Evolutionary conservation across 768 basidiomycete genomes (phyloP).

Genomic region (Leccinum subgranulosum): DNA sequence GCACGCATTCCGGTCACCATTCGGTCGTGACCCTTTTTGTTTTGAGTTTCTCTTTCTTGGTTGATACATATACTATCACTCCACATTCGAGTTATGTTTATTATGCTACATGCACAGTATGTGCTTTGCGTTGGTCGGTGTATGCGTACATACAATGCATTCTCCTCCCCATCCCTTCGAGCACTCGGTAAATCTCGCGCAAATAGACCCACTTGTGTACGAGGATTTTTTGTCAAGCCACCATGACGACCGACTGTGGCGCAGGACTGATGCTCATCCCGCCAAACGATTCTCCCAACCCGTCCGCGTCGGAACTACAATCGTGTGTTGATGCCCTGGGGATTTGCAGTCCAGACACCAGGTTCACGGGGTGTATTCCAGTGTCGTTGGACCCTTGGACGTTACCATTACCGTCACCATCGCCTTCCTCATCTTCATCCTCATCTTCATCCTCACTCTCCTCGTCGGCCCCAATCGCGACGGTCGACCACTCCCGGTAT

Average conservation of each 20-base stretch:
- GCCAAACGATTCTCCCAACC: constrained; percentile 64
- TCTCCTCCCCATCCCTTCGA: background rate
- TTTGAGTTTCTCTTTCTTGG: background rate
- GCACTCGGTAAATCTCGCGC: too few relatives aligned
- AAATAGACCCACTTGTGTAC: background rate
- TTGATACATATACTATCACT: background rate
- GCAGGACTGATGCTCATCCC: constrained; percentile 84
- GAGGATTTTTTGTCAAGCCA: background rate
- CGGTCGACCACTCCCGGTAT: constrained; percentile 88
- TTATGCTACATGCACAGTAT: background rate
- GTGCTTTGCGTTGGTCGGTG: background rate
- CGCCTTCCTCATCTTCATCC: constrained; percentile 36
- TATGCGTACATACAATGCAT: background rate
- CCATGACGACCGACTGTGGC: constrained; percentile 17
- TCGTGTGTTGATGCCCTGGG: constrained; percentile 14
- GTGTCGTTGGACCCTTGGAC: background rate
- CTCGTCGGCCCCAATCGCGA: constrained; percentile 66
- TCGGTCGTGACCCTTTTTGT: constrained; percentile 13
- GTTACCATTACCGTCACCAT: constrained; percentile 6
- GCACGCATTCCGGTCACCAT: constrained; percentile 14
- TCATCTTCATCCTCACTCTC: constrained; percentile 64
- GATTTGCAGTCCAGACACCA: constrained; percentile 21
- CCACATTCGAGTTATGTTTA: background rate
- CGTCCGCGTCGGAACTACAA: constrained; percentile 40
- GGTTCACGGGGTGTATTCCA: constrained; percentile 5